Percentiles rank a stretch among this genome's conserved stretches.
Evolutionary conservation across 805 yeast genomes (phyloP).

Genomic region (Ascoidea rubescens): DNA sequence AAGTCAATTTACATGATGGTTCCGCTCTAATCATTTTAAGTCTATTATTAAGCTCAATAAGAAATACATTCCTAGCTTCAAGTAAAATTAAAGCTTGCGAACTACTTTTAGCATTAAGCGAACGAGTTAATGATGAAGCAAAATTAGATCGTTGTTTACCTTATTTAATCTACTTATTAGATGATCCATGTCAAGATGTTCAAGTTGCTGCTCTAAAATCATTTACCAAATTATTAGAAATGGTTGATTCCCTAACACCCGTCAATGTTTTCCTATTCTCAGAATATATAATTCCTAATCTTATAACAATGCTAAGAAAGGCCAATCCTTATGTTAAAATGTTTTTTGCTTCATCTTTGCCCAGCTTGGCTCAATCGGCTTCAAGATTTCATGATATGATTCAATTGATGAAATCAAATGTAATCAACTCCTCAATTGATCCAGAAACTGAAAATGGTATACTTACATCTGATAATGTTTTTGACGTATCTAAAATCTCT

Average conservation of each 20-base stretch:
- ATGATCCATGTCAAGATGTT: slow-evolving; percentile 52
- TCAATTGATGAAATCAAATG: slow-evolving; percentile 28
- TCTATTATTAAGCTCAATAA: slow-evolving; percentile 41
- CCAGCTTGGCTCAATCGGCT: slow-evolving; percentile 55
- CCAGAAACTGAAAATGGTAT: slow-evolving; percentile 31
- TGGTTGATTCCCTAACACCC: slow-evolving; percentile 55
- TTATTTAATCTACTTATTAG: slow-evolving; percentile 55
- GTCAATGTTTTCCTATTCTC: slow-evolving; percentile 66
- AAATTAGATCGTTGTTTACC: slow-evolving; percentile 83
- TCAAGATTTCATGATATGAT: slow-evolving; percentile 51
- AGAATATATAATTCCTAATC: slow-evolving; percentile 68
- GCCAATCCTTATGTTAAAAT: slow-evolving; percentile 39
- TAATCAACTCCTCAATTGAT: slow-evolving; percentile 21
- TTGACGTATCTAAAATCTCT: slow-evolving; percentile 26
- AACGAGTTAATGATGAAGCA: slow-evolving; percentile 64
- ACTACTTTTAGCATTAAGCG: slow-evolving; percentile 61
- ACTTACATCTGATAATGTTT: slow-evolving; percentile 18
- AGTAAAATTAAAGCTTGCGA: slow-evolving; percentile 62
- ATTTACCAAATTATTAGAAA: slow-evolving; percentile 50
- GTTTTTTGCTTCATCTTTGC: slow-evolving; percentile 59
- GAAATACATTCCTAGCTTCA: slow-evolving; percentile 45
- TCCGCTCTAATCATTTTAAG: slow-evolving; percentile 46
- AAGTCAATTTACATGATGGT: slow-evolving; percentile 20
- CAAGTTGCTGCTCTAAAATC: slow-evolving; percentile 52
- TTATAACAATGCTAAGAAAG: slow-evolving; percentile 29